A percentile compares a stretch with the other conserved stretches of the same genome.
These are phyloP conservation scores for Violaceomyces palustris DNA, from an alignment of 1,284 basidiomycete genomes.

Conservation along the genomic window DNA sequence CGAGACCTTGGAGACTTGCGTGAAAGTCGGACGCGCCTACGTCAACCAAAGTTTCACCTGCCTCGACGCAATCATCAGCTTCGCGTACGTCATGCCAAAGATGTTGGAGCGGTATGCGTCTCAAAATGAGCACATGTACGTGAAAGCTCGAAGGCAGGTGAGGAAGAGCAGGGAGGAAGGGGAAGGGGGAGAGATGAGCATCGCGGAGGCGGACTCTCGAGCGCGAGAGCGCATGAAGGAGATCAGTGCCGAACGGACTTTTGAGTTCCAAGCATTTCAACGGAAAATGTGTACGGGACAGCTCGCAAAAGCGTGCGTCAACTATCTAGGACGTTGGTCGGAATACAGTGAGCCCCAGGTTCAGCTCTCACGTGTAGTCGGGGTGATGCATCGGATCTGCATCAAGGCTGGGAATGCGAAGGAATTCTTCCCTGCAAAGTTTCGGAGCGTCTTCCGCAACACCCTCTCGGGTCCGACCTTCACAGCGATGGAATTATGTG, in stretches of 20 bases:
- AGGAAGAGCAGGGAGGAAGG: constrained; percentile 22
- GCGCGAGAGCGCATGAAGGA: constrained; percentile 25
- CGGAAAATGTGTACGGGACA: constrained; percentile 37
- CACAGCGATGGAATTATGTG: constrained; percentile 17
- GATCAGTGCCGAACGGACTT: constrained; percentile 36
- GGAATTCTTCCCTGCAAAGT: constrained; percentile 33
- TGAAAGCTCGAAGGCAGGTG: constrained; percentile 36
- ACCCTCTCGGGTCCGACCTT: constrained; percentile 26
- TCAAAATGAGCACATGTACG: constrained; percentile 45
- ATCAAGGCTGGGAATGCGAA: constrained; percentile 39
- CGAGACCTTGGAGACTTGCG: constrained; percentile 40
- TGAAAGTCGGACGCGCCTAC: constrained; percentile 39
- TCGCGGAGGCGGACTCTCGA: constrained; percentile 17
- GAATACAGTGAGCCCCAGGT: constrained; percentile 32
- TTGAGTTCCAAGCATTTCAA: constrained; percentile 48
- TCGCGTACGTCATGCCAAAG: constrained; percentile 44
- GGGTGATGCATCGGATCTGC: constrained; percentile 44
- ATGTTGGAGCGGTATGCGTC: constrained; percentile 47
- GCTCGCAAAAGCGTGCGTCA: constrained; percentile 40
- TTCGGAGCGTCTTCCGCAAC: constrained; percentile 21
- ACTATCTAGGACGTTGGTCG: constrained; percentile 40
- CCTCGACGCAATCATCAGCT: constrained; percentile 41
- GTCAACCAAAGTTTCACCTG: constrained; percentile 46
- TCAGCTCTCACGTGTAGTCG: constrained; percentile 39
- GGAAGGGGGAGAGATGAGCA: constrained; percentile 25